Evolutionary conservation across 768 basidiomycete species (phyloP).

Genomic region (Amanita exitialis): DNA sequence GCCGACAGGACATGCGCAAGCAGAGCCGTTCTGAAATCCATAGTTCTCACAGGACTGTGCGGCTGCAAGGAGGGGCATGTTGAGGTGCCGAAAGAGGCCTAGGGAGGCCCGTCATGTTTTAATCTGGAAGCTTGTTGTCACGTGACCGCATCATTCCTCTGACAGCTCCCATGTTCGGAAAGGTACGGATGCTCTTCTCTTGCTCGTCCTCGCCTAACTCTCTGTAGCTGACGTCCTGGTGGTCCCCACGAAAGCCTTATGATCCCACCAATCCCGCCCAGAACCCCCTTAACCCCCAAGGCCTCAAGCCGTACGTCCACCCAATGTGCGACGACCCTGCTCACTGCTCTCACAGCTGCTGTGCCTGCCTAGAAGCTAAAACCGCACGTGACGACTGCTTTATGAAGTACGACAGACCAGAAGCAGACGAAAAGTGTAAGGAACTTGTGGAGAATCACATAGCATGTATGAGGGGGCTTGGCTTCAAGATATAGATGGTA

Average conservation of each 20-base stretch:
- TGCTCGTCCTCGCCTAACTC: not conserved
- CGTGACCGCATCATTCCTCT: not conserved
- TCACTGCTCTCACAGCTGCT: conserved; percentile 53
- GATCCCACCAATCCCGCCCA: conserved; percentile 68
- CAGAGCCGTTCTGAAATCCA: conserved; percentile 42
- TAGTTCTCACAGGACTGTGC: conserved; percentile 60
- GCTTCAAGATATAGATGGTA: conserved; percentile 63
- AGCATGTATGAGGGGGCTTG: conserved; percentile 84
- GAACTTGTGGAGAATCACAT: conserved; percentile 73
- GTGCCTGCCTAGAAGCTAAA: conserved; percentile 93
- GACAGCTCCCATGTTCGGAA: conserved; percentile 27
- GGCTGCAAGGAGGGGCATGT: conserved; percentile 12
- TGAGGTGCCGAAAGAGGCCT: not conserved
- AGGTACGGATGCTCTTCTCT: conserved; percentile 16
- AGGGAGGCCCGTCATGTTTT: not conserved
- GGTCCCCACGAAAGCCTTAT: conserved; percentile 44
- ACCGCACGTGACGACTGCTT: conserved; percentile 92
- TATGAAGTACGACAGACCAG: conserved; percentile 54
- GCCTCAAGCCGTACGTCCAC: conserved; percentile 81
- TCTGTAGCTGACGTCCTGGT: conserved; percentile 43
- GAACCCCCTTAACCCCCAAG: conserved; percentile 89
- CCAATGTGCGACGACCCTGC: not conserved
- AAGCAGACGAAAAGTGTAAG: conserved; percentile 72
- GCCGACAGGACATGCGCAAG: conserved; percentile 73
- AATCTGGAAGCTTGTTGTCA: not conserved